Evolutionary conservation across 129 eudicot genomes (phyloP).

Genomic region (Smallanthus sonchifolius): DNA sequence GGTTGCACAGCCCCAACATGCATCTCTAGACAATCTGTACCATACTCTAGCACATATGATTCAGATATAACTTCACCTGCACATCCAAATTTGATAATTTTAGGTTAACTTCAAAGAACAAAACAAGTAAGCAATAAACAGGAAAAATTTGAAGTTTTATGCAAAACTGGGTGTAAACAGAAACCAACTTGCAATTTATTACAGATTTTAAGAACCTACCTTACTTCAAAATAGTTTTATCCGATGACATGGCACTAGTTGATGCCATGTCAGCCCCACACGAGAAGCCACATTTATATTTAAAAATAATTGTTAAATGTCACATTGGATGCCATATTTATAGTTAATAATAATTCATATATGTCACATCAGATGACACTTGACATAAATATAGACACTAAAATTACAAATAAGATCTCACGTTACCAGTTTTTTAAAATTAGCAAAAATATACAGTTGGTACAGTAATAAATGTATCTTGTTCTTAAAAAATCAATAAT

Average conservation of each 20-base stretch:
- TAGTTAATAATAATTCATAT: neutral
- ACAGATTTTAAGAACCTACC: neutral
- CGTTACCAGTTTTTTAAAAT: neutral
- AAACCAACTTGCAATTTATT: neutral
- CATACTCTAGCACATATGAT: conserved; percentile 79
- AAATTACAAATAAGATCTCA: neutral
- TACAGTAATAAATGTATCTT: too few relatives aligned
- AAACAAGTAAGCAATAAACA: neutral
- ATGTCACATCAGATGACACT: conserved; percentile 8
- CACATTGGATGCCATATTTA: conserved; percentile 8
- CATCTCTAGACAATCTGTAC: conserved; percentile 88
- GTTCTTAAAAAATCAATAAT: too few relatives aligned
- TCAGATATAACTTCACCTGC: conserved; percentile 83
- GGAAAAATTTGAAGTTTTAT: too few relatives aligned
- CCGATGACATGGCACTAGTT: neutral
- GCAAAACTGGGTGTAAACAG: neutral
- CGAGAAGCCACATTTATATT: neutral
- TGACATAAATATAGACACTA: neutral
- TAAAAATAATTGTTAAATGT: neutral
- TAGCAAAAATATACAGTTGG: neutral
- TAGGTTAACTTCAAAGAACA: neutral
- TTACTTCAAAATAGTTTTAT: neutral
- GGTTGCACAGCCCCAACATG: conserved; percentile 84
- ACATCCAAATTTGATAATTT: conserved; percentile 7
- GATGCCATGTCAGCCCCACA: neutral